Conservation (phyloP, 345 rosid genomes). For the Excoecaria agallocha region DNA sequence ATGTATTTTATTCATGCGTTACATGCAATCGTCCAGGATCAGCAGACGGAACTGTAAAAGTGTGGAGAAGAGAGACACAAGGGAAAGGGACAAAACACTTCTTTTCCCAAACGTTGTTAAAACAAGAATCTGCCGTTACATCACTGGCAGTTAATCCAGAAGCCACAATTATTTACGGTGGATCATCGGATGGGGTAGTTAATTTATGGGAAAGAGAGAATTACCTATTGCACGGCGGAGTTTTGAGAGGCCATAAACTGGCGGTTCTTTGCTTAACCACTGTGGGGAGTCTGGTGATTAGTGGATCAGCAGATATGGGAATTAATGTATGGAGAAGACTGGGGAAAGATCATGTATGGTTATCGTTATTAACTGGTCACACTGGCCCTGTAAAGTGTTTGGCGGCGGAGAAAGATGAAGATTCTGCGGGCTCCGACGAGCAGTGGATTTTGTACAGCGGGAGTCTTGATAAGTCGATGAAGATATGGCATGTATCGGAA, state of each 20-base stretch:
- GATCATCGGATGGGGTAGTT: constrained; percentile 83
- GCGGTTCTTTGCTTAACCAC: constrained; percentile 69
- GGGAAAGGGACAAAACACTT: constrained; percentile 84
- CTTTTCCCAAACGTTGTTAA: constrained; percentile 68
- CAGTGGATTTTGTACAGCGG: constrained; percentile 90
- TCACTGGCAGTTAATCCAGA: constrained; percentile 57
- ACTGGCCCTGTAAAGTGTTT: constrained; percentile 87
- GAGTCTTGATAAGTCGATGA: constrained; percentile 85
- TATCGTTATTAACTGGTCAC: constrained; percentile 69
- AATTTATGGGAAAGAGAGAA: constrained; percentile 70
- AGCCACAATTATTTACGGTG: constrained; percentile 60
- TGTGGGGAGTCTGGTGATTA: constrained; percentile 65
- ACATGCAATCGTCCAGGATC: too few species aligned
- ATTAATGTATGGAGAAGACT: constrained; percentile 78
- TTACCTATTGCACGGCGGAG: constrained; percentile 57
- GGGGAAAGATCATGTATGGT: constrained; percentile 48
- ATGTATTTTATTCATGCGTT: too few species aligned
- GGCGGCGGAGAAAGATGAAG: constrained; percentile 65
- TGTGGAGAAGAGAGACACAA: constrained; percentile 84
- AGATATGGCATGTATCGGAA: constrained; percentile 85
- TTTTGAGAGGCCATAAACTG: constrained; percentile 70
- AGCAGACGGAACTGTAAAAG: constrained; percentile 80
- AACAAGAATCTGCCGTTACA: constrained; percentile 83
- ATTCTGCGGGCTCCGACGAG: constrained; percentile 36
- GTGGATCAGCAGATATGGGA: constrained; percentile 84